These are phyloP conservation scores for Pseudotsuga menziesii DNA, from an alignment of 75 land plant genomes.

Conservation along the genomic window DNA sequence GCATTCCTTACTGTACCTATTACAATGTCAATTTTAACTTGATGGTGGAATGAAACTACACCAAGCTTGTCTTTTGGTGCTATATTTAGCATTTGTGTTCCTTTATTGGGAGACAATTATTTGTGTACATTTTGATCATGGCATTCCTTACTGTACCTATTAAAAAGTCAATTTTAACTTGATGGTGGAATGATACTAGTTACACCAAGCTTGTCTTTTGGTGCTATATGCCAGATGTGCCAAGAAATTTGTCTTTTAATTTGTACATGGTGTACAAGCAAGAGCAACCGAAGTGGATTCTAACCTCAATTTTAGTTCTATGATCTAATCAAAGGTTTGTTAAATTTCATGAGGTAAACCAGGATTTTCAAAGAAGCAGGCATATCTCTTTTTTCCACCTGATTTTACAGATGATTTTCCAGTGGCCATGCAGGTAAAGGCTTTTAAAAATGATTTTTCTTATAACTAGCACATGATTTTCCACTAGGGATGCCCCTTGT, in stretches of 20 bases:
- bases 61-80: too few species aligned
- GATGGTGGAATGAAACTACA: too few species aligned
- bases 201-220: not conserved
- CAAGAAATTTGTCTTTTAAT: not conserved
- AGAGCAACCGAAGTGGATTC: not conserved
- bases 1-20: too few species aligned
- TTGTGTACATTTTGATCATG: not conserved
- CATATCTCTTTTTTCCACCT: slow-evolving; percentile 96
- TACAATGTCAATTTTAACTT: too few species aligned
- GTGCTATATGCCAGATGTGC: not conserved
- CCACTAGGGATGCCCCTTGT: too few species aligned
- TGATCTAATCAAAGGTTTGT: not conserved
- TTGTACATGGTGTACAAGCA: not conserved
- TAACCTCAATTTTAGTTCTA: too few species aligned
- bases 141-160: not conserved
- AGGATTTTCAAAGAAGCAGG: slow-evolving; percentile 85
- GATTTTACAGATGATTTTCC: slow-evolving; percentile 98
- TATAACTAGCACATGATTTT: too few species aligned
- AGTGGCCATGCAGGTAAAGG: slow-evolving; percentile 88
- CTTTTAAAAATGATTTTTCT: not conserved
- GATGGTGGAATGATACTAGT: not conserved
- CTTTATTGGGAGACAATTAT: not conserved
- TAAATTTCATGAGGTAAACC: slow-evolving; percentile 67
- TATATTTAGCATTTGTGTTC: not conserved
- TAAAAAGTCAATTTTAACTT: not conserved